Evolutionary conservation across 257 asterid species (phyloP).

Genomic region (Nicotiana noctiflora): DNA sequence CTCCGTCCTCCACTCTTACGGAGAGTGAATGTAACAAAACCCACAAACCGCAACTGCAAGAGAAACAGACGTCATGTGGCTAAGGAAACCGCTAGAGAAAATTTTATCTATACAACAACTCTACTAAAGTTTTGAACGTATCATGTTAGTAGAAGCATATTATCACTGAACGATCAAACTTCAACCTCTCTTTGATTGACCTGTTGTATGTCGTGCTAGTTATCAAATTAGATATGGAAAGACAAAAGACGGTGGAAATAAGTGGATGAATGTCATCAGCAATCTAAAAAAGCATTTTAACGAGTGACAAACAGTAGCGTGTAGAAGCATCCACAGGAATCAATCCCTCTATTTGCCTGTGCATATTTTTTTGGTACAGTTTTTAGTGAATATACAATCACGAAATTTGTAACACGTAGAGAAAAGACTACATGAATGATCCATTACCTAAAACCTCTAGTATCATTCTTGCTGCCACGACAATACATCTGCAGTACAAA

Average conservation of each 20-base stretch:
- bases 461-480: conserved; percentile 88
- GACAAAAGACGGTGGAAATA: neutral
- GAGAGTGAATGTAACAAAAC: conserved; percentile 82
- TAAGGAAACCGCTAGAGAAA: neutral
- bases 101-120: neutral
- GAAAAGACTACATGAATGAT: neutral
- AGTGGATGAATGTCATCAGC: neutral
- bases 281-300: neutral
- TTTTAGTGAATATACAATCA: neutral
- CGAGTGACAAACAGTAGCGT: neutral
- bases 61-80: conserved; percentile 5
- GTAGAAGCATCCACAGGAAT: neutral
- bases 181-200: neutral
- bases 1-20: conserved; percentile 79
- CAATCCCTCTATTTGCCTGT: neutral
- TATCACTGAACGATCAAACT: neutral
- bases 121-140: neutral
- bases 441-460: conserved; percentile 82
- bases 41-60: conserved; percentile 96
- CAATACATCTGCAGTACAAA: conserved; percentile 64
- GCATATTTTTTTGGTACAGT: neutral
- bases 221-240: neutral
- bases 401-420: neutral
- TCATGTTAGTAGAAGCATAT: neutral
- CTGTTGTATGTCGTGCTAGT: neutral